Evolutionary conservation across 176 grass and related monocot genomes (phyloP).

Genomic region (Rhynchospora pubera): DNA sequence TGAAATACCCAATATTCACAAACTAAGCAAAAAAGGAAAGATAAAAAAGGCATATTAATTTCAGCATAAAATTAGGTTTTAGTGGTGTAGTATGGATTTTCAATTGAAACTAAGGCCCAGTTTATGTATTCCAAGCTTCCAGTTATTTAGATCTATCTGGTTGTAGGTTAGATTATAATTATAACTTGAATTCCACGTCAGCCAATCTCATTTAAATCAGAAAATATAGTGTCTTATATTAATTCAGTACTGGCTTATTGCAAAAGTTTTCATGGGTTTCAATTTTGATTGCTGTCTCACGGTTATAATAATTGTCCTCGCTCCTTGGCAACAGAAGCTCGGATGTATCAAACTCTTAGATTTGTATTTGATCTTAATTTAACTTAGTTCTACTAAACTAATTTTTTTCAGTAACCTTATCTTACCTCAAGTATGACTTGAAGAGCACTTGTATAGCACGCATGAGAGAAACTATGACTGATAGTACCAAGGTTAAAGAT

Average conservation of each 20-base stretch:
- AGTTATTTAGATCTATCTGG: neutral
- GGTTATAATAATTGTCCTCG: too few species aligned
- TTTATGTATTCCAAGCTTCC: neutral
- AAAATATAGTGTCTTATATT: neutral
- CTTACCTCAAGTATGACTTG: too few species aligned
- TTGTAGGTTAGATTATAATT: neutral
- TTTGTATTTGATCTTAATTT: too few species aligned
- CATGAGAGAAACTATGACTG: too few species aligned
- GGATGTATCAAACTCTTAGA: neutral
- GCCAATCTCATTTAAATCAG: neutral
- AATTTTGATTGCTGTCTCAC: too few species aligned
- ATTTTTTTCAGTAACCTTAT: too few species aligned
- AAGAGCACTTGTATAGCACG: too few species aligned
- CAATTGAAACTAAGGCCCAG: neutral
- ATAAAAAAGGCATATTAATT: neutral
- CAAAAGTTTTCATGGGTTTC: neutral
- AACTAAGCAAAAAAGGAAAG: neutral
- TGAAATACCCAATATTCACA: neutral
- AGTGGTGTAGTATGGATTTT: neutral
- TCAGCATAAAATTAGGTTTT: neutral
- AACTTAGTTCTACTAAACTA: too few species aligned
- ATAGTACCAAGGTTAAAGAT: neutral
- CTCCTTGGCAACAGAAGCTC: neutral
- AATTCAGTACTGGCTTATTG: neutral
- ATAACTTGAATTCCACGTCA: neutral